These are phyloP conservation scores for Picea sitchensis DNA, from an alignment of 75 land plant genomes.

Conservation along the genomic window DNA sequence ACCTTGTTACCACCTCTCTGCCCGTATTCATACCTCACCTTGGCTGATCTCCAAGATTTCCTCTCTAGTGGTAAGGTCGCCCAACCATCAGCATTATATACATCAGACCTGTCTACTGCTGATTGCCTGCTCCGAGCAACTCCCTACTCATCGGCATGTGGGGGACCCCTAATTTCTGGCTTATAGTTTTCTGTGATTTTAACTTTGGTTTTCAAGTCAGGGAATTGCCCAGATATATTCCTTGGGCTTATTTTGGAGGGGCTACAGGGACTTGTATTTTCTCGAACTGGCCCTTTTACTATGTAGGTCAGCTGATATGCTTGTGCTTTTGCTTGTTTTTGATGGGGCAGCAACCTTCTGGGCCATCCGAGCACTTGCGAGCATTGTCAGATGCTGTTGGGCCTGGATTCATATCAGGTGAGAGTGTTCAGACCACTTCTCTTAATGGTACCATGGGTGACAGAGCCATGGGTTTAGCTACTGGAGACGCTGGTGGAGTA, in stretches of 20 bases:
- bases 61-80: too few species aligned
- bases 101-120: too few species aligned
- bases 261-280: too few species aligned
- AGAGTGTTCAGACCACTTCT: constrained; percentile 29
- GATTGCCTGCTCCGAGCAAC: too few species aligned
- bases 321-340: neutral
- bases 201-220: neutral
- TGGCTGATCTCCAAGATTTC: too few species aligned
- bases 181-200: neutral
- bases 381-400: constrained; percentile 83
- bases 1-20: too few species aligned
- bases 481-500: constrained; percentile 44
- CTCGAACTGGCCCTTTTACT: neutral
- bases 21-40: too few species aligned
- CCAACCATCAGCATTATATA: too few species aligned
- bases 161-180: neutral
- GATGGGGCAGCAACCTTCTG: constrained; percentile 43
- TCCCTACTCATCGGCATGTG: too few species aligned
- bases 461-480: constrained; percentile 39
- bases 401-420: constrained; percentile 72
- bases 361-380: constrained; percentile 39
- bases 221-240: neutral
- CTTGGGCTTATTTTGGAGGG: neutral
- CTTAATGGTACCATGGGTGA: constrained; percentile 48
- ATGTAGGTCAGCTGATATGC: neutral